These are phyloP conservation scores for Aegilops tauschii DNA, from an alignment of 176 grass and related monocot genomes.

Conservation along the genomic window DNA sequence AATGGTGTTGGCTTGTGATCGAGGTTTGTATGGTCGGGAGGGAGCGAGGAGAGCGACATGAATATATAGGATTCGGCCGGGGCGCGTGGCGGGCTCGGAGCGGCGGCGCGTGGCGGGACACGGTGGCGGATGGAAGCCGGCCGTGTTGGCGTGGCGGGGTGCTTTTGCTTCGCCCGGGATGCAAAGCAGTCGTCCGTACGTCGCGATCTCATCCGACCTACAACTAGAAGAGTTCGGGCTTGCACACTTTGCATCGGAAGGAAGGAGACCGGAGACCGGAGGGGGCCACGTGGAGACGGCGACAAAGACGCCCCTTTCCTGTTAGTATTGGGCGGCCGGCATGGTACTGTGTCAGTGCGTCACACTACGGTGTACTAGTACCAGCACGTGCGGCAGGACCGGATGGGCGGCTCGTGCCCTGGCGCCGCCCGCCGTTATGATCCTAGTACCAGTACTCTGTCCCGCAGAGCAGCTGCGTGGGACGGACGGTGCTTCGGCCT, in stretches of 20 bases:
- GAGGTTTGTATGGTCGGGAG: neutral
- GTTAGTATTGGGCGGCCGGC: neutral
- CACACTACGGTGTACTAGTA: neutral
- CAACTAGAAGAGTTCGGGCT: neutral
- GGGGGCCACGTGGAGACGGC: conserved; percentile 10
- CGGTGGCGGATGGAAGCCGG: neutral
- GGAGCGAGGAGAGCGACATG: neutral
- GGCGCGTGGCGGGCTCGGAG: conserved; percentile 2
- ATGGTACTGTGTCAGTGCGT: neutral
- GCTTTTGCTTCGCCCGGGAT: neutral
- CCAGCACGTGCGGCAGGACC: too few species aligned
- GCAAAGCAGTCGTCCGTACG: neutral
- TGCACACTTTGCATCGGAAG: too few species aligned
- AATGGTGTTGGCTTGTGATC: neutral
- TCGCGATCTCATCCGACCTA: neutral
- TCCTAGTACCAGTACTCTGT: too few species aligned
- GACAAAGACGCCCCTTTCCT: neutral
- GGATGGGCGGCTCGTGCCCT: too few species aligned
- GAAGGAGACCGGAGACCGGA: neutral
- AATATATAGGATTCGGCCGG: conserved; percentile 34
- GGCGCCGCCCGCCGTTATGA: too few species aligned
- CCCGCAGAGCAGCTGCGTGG: too few species aligned
- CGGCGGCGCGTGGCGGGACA: conserved; percentile 13
- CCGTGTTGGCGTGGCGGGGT: neutral
- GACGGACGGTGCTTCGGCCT: too few species aligned